A percentile compares a stretch with the other conserved stretches of the same genome.
Evolutionary conservation across 257 asterid genomes (phyloP).

Genomic region (Solanum piurae): DNA sequence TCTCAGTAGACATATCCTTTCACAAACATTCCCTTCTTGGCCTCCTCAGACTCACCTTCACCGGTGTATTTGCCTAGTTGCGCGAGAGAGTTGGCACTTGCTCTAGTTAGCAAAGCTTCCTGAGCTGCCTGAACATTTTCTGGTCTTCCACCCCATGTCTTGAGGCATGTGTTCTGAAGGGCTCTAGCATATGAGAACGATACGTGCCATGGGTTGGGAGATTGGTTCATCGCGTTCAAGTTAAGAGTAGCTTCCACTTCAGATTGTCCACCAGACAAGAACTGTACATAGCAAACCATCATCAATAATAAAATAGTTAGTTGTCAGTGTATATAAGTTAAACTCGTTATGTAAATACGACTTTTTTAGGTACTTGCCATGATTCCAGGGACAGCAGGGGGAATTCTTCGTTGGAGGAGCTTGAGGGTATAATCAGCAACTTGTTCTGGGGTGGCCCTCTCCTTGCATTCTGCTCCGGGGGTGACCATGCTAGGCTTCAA

Average conservation of each 20-base stretch:
- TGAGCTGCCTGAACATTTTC: constrained; percentile 64
- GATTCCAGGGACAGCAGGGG: constrained; percentile 71
- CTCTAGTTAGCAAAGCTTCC: constrained; percentile 40
- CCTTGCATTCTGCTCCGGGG: constrained; percentile 60
- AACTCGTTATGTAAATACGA: not conserved
- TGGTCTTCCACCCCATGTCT: constrained; percentile 61
- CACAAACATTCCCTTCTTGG: constrained; percentile 58
- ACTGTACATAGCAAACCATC: constrained; percentile 16
- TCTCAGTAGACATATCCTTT: constrained; percentile 52
- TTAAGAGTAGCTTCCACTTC: constrained; percentile 67
- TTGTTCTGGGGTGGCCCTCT: constrained; percentile 40
- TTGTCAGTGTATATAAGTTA: not conserved
- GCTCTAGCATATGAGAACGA: constrained; percentile 65
- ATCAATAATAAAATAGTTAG: not conserved
- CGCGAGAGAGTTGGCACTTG: constrained; percentile 58
- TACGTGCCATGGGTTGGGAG: constrained; percentile 64
- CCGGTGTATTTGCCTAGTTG: constrained; percentile 67
- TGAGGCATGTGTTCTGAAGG: constrained; percentile 69
- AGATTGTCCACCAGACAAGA: constrained; percentile 68
- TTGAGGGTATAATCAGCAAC: constrained; percentile 61
- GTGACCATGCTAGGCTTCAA: constrained; percentile 79
- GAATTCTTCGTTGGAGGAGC: constrained; percentile 53
- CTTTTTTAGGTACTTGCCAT: constrained; percentile 28
- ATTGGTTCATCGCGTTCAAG: constrained; percentile 62
- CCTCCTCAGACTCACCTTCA: constrained; percentile 62